Evolutionary conservation across 345 rosid species (phyloP).

Genomic region (Reutealis trisperma): DNA sequence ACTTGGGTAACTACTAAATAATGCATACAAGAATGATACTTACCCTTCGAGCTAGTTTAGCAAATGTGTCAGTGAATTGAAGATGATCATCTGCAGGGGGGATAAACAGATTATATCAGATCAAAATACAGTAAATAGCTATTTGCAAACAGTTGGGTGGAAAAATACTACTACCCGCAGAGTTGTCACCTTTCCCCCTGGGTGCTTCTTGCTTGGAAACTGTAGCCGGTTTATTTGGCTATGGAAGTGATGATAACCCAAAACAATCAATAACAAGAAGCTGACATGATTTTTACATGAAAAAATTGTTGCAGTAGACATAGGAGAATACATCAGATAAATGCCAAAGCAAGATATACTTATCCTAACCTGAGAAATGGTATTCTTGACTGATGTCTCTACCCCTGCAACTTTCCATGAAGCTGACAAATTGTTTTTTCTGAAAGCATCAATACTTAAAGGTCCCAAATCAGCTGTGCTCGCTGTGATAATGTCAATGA

Average conservation of each 20-base stretch:
- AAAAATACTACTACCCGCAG: constrained; percentile 40
- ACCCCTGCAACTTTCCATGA: constrained; percentile 63
- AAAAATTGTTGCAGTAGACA: neutral
- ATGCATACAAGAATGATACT: constrained; percentile 16
- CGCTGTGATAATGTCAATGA: constrained; percentile 61
- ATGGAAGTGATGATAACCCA: constrained; percentile 25
- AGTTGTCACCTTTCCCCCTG: constrained; percentile 37
- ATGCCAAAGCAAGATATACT: constrained; percentile 11
- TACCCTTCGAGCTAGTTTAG: constrained; percentile 80
- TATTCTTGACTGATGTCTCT: constrained; percentile 36
- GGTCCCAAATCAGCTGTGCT: constrained; percentile 85
- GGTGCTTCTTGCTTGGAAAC: constrained; percentile 38
- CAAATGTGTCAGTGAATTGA: constrained; percentile 60
- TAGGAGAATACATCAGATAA: neutral
- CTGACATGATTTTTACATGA: neutral
- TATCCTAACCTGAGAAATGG: constrained; percentile 51
- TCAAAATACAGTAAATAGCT: constrained; percentile 26
- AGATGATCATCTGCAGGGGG: constrained; percentile 48
- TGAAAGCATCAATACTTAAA: constrained; percentile 75
- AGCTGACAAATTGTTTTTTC: constrained; percentile 70
- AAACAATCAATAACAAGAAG: constrained; percentile 26
- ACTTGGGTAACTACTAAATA: neutral
- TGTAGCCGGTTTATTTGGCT: constrained; percentile 42
- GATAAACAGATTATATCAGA: constrained; percentile 12
- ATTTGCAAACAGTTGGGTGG: constrained; percentile 12